Conservation (phyloP, 2,329 filamentous ascomycete species). For the Hirsutella rhossiliensis region DNA sequence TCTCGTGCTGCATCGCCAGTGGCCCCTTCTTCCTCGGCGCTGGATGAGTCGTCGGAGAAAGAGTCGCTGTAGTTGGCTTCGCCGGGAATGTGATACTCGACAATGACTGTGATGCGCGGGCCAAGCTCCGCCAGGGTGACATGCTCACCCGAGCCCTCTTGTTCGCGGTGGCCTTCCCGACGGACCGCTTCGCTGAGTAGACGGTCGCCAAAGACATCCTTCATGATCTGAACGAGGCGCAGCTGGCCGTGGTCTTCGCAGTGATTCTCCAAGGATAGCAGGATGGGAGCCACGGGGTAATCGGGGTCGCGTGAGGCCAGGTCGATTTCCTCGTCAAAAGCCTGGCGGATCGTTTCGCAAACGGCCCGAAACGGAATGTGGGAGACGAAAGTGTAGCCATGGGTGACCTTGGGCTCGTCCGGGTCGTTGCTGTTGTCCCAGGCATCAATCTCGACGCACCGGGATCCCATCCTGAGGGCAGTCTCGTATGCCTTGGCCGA, state of each 20-base stretch:
- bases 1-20: constrained; percentile 30
- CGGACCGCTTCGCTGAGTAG: constrained; percentile 46
- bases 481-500: constrained; percentile 51
- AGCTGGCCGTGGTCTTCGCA: constrained; percentile 46
- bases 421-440: constrained; percentile 52
- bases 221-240: constrained; percentile 53
- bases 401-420: constrained; percentile 57
- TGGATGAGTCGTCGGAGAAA: constrained; percentile 7
- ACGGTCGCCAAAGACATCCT: constrained; percentile 47
- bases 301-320: constrained; percentile 22
- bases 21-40: constrained; percentile 24
- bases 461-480: constrained; percentile 47
- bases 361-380: constrained; percentile 52
- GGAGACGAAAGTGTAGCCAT: constrained; percentile 57
- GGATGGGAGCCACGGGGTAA: constrained; percentile 40
- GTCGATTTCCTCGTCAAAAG: constrained; percentile 44
- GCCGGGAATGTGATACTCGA: constrained; percentile 50
- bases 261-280: constrained; percentile 58
- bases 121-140: constrained; percentile 47
- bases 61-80: constrained; percentile 31
- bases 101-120: constrained; percentile 53
- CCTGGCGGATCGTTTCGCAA: constrained; percentile 52
- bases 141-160: constrained; percentile 36
- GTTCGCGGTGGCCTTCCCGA: constrained; percentile 41
- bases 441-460: constrained; percentile 63